Percentiles rank a stretch among this genome's conserved stretches.
These are phyloP conservation scores for Candida ipomoeae DNA, from an alignment of 805 yeast species.

Conservation along the genomic window DNA sequence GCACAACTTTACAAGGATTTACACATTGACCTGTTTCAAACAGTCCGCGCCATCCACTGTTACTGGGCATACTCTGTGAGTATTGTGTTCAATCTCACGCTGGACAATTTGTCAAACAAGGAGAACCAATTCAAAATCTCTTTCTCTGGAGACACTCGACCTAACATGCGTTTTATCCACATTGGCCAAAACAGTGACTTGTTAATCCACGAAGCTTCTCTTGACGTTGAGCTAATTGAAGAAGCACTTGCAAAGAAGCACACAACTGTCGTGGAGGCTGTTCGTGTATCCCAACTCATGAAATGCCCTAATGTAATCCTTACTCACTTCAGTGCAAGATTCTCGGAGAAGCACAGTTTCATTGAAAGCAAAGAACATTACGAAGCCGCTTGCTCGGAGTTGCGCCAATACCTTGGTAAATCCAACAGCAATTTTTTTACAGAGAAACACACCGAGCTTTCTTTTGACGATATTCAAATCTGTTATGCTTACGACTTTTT, in stretches of 20 bases:
- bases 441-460: constrained; percentile 1
- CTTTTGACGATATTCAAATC: constrained; percentile 31
- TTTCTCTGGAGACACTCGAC: constrained; percentile 95
- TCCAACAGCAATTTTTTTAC: constrained; percentile 24
- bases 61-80: constrained; percentile 67
- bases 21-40: constrained; percentile 42
- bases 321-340: constrained; percentile 93
- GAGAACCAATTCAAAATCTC: constrained; percentile 58
- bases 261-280: constrained; percentile 85
- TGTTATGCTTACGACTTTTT: constrained; percentile 41
- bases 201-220: constrained; percentile 88
- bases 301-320: constrained; percentile 62
- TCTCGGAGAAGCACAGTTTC: constrained; percentile 39
- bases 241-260: constrained; percentile 85
- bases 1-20: constrained; percentile 38
- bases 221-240: constrained; percentile 69
- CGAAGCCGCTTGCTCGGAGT: constrained; percentile 17
- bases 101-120: constrained; percentile 13
- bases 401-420: constrained; percentile 27
- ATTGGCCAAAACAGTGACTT: constrained; percentile 68
- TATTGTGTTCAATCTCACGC: constrained; percentile 47
- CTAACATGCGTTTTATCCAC: constrained; percentile 58
- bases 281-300: constrained; percentile 68
- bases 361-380: constrained; percentile 23
- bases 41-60: constrained; percentile 83